Base-by-base conservation (phyloP, 176 grass and related monocot species). In the Juncus effusus region DNA sequence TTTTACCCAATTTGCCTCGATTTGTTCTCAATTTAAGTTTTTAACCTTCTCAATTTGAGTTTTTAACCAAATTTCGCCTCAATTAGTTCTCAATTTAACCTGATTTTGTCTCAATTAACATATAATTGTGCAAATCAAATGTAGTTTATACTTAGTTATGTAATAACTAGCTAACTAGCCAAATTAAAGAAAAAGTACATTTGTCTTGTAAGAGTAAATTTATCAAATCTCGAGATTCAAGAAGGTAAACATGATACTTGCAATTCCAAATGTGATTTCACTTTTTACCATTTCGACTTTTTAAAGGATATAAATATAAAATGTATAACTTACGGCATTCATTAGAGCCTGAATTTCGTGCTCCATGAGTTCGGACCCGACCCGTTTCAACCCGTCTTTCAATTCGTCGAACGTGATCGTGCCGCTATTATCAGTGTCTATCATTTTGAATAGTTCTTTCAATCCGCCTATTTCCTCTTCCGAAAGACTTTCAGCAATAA, bases 401-500 rank as follows among this genome's bases (percentile, higher is more conserved):
- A 96, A 79, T 75, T 96, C 92, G 62, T 96, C 92, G 63, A 88
- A 88, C 69, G 92, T 96, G 64, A 96, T 96, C 13, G 92, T 91
- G 28, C 92, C 92, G 65, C 92, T 96, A 63, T 85, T 88, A 77
- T 96, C 92, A 66, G 92, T 96, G 54, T 96, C 92, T 1, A 96
- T 96, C 92, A 96, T 96, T 73, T 91, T 96, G 78, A 96, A 96
- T 76, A 96, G 54, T 60, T 96, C 92, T 66, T 85, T 96, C 65
- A 96, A 81, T 44, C 92, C 92, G 42, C 84, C 92, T 54, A 96
- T 96, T 77, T 96, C 92, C 81, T 96, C 92, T 76, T 96, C 92
- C 42, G 87, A 91, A 36, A 96, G 82, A 56, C 84, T 96, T 86
- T 91, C 92, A 72, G 92, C 92, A 69, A 96, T 96, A 42, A 96